phyloP scores from a whole-genome alignment of 371 early-diverging fungal genomes.

The Mortierella sp. region DNA sequence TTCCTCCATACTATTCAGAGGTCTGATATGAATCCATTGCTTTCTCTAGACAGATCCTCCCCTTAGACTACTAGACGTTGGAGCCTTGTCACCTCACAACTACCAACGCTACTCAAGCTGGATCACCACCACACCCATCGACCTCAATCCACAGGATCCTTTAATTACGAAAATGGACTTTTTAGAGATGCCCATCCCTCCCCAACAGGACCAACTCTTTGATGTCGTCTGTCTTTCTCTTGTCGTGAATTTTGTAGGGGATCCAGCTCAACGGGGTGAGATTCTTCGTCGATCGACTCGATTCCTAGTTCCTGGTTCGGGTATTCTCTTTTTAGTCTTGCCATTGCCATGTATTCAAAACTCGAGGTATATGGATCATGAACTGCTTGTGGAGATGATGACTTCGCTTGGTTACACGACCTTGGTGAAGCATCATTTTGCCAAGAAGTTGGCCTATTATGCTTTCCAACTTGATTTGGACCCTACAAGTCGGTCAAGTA shows the following conservation, averaged over 20 bases:
- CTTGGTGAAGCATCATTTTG: conserved; percentile 70
- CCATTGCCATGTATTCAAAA: conserved; percentile 87
- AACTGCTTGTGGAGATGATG: conserved; percentile 71
- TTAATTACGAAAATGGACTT: conserved; percentile 82
- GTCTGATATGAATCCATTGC: background rate
- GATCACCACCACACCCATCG: conserved; percentile 81
- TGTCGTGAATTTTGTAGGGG: conserved; percentile 92
- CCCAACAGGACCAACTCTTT: conserved; percentile 56
- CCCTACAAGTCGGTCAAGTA: background rate
- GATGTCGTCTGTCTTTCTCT: conserved; percentile 86
- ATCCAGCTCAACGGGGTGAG: conserved; percentile 78
- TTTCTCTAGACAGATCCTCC: conserved; percentile 24
- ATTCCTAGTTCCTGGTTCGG: conserved; percentile 57
- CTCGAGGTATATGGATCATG: conserved; percentile 86
- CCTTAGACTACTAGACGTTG: conserved; percentile 84
- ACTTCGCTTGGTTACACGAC: conserved; percentile 66
- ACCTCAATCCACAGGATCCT: conserved; percentile 86
- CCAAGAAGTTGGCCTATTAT: conserved; percentile 82
- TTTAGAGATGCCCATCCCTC: conserved; percentile 69
- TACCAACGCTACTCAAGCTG: conserved; percentile 73
- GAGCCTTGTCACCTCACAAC: conserved; percentile 82
- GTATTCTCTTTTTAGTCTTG: conserved; percentile 81
- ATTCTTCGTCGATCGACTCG: conserved; percentile 62
- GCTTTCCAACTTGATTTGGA: conserved; percentile 58
- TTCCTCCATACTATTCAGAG: too few relatives aligned